Percentiles rank a stretch among this genome's conserved stretches.
phyloP scores from a whole-genome alignment of 305 asterid genomes.

The Lippia alba region DNA sequence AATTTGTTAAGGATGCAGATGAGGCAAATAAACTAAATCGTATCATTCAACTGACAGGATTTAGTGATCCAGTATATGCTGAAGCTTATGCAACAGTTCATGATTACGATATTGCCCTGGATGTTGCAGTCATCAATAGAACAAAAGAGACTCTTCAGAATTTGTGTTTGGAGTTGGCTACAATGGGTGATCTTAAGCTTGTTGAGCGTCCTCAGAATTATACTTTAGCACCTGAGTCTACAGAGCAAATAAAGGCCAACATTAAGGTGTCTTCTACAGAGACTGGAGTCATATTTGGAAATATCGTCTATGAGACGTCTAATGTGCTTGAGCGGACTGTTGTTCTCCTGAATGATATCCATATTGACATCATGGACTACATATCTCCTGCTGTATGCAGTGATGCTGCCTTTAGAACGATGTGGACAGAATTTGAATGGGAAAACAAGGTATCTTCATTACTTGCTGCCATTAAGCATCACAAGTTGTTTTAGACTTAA shows the following conservation, averaged over 20 bases:
- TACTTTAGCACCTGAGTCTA: slow-evolving; percentile 66
- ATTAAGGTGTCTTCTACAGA: slow-evolving; percentile 71
- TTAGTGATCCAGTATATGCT: slow-evolving; percentile 93
- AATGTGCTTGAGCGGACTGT: slow-evolving; percentile 72
- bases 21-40: slow-evolving; percentile 89
- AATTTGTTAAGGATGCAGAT: slow-evolving; percentile 79
- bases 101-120: slow-evolving; percentile 67
- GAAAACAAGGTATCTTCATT: slow-evolving; percentile 62
- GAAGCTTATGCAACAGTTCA: slow-evolving; percentile 74
- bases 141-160: slow-evolving; percentile 75
- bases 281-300: slow-evolving; percentile 73
- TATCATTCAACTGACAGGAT: slow-evolving; percentile 91
- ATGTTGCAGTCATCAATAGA: slow-evolving; percentile 64
- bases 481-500: not conserved
- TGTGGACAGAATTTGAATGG: slow-evolving; percentile 85
- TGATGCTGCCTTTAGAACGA: slow-evolving; percentile 65
- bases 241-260: slow-evolving; percentile 66
- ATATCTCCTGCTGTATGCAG: slow-evolving; percentile 75
- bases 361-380: slow-evolving; percentile 75
- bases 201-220: slow-evolving; percentile 75
- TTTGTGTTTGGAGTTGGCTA: slow-evolving; percentile 70
- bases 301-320: slow-evolving; percentile 71
- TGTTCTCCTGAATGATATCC: slow-evolving; percentile 66
- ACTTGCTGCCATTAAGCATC: slow-evolving; percentile 5
- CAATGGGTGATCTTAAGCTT: slow-evolving; percentile 78